Percentiles rank a stretch among this genome's conserved stretches.
These are phyloP conservation scores for Porphyrellus sp. DNA, from an alignment of 1,284 basidiomycete species.

Conservation along the genomic window DNA sequence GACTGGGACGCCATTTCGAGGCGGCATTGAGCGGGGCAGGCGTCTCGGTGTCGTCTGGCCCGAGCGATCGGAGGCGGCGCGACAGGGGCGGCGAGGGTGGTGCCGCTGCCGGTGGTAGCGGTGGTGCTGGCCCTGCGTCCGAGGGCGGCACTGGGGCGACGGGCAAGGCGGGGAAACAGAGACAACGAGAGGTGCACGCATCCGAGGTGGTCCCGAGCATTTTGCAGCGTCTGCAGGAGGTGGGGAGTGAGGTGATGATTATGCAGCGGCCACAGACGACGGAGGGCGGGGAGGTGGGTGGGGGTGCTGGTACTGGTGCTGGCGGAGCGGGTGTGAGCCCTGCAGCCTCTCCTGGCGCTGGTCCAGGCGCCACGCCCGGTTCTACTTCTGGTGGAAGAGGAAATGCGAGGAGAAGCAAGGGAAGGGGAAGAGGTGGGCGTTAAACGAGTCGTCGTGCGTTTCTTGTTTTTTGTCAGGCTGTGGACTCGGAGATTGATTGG, in stretches of 20 bases:
- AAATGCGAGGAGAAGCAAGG: slow-evolving; percentile 11
- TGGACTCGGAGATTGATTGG: not conserved
- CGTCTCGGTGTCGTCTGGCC: slow-evolving; percentile 28
- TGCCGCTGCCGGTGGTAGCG: not conserved
- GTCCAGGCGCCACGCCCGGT: not conserved
- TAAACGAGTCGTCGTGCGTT: slow-evolving; percentile 6
- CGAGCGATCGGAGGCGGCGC: slow-evolving; percentile 35
- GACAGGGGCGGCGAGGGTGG: slow-evolving; percentile 19
- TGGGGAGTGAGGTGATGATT: not conserved
- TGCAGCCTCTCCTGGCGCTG: not conserved
- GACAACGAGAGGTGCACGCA: slow-evolving; percentile 12
- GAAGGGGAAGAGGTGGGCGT: slow-evolving; percentile 17
- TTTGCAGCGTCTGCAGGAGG: slow-evolving; percentile 31
- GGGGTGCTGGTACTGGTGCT: not conserved
- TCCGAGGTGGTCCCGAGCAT: slow-evolving; percentile 8
- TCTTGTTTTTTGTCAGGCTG: not conserved
- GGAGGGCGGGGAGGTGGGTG: slow-evolving; percentile 8
- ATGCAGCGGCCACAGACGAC: slow-evolving; percentile 18
- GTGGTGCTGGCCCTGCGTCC: not conserved
- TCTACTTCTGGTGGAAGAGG: slow-evolving; percentile 12
- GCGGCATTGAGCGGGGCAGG: slow-evolving; percentile 59
- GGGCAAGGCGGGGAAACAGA: slow-evolving; percentile 23
- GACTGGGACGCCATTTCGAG: slow-evolving; percentile 60
- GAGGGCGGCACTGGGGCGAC: slow-evolving; percentile 1
- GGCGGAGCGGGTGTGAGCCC: not conserved